A percentile compares a stretch with the other conserved stretches of the same genome.
These are phyloP conservation scores for Litchi chinensis DNA, from an alignment of 345 rosid genomes.

Conservation along the genomic window DNA sequence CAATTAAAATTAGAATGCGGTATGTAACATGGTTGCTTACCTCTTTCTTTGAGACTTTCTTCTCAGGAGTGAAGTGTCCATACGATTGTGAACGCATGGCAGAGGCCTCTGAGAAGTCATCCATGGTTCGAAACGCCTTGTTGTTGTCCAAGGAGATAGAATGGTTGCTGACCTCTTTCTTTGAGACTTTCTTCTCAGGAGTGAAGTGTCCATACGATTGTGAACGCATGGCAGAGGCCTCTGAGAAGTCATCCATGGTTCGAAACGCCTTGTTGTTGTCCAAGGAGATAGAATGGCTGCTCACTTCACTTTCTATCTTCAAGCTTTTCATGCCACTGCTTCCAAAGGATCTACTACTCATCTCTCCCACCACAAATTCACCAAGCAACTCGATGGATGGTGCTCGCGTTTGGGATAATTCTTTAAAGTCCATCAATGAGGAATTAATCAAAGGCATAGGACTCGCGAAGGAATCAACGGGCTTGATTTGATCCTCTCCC, in stretches of 20 bases:
- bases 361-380: slow-evolving; percentile 44
- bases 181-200: slow-evolving; percentile 19
- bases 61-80: slow-evolving; percentile 14
- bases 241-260: slow-evolving; percentile 25
- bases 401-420: slow-evolving; percentile 27
- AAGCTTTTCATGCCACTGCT: slow-evolving; percentile 22
- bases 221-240: slow-evolving; percentile 16
- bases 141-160: too few species aligned
- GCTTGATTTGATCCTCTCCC: slow-evolving; percentile 8
- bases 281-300: slow-evolving; percentile 28
- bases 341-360: slow-evolving; percentile 30
- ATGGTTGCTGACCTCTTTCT: slow-evolving; percentile 23
- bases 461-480: slow-evolving; percentile 3
- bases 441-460: slow-evolving; percentile 16
- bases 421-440: slow-evolving; percentile 17
- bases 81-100: slow-evolving; percentile 9
- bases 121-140: too few species aligned
- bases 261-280: slow-evolving; percentile 25
- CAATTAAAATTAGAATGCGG: neutral
- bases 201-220: slow-evolving; percentile 12
- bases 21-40: slow-evolving; percentile 1
- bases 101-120: slow-evolving; percentile 27
- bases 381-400: slow-evolving; percentile 50
- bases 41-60: slow-evolving; percentile 25
- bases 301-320: slow-evolving; percentile 32